Conservation (phyloP, 306 rosid genomes). For the Quercus glauca region DNA sequence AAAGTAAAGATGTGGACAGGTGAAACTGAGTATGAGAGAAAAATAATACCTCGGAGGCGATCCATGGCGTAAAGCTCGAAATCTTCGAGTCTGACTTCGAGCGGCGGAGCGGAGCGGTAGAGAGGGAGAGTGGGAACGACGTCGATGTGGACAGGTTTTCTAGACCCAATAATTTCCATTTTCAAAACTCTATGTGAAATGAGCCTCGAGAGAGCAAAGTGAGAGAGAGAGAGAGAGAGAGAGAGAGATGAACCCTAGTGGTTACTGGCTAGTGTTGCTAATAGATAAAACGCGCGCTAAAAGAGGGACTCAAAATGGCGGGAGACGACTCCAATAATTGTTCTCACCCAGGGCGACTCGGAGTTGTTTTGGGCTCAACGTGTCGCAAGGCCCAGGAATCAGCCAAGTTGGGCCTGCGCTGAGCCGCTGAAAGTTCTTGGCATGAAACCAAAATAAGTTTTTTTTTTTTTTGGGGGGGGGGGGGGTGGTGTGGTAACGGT, state of each 20-base stretch:
- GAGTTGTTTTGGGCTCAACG: not conserved
- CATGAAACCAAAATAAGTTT: too few species aligned
- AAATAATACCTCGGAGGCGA: constrained; percentile 76
- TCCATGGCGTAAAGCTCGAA: constrained; percentile 89
- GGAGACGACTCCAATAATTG: constrained; percentile 27
- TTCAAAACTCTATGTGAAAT: not conserved
- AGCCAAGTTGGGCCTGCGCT: not conserved
- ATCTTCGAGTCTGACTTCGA: constrained; percentile 86
- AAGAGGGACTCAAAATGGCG: constrained; percentile 45
- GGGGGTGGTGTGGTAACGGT: too few species aligned
- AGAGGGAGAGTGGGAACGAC: constrained; percentile 45
- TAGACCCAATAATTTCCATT: constrained; percentile 59
- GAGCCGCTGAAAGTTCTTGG: too few species aligned
- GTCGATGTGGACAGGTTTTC: constrained; percentile 30
- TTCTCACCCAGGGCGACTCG: not conserved
- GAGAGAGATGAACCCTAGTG: constrained; percentile 11
- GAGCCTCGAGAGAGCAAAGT: not conserved
- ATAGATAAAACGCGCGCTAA: constrained; percentile 34
- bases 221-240: not conserved
- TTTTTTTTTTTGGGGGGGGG: too few species aligned
- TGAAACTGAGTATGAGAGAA: not conserved
- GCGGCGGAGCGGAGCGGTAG: constrained; percentile 78
- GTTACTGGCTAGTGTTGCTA: not conserved
- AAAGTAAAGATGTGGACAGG: not conserved
- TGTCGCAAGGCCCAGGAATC: not conserved